These are phyloP conservation scores for Penstemon newberryi DNA, from an alignment of 257 asterid genomes.

Conservation along the genomic window DNA sequence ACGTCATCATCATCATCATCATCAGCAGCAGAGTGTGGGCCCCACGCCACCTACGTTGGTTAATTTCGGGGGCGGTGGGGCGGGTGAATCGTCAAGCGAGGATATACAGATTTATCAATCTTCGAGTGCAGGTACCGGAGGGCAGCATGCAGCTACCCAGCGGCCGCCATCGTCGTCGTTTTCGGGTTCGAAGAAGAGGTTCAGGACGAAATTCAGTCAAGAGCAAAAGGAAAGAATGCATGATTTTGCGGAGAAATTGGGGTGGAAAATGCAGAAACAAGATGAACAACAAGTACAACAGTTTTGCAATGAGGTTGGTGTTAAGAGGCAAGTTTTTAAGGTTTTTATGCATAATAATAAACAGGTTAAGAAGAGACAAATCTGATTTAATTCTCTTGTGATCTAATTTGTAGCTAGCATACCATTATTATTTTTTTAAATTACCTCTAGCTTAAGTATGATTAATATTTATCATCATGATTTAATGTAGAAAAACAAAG, in stretches of 20 bases:
- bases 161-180: background rate
- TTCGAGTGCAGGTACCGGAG: background rate
- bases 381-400: background rate
- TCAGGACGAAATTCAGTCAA: slow-evolving; percentile 65
- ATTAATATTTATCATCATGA: too few species aligned
- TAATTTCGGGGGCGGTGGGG: slow-evolving; percentile 52
- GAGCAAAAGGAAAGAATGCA: slow-evolving; percentile 67
- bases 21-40: too few species aligned
- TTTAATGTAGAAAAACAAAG: too few species aligned
- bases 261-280: slow-evolving; percentile 67
- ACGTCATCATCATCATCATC: too few species aligned
- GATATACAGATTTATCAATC: slow-evolving; percentile 36
- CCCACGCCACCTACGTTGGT: slow-evolving; percentile 35
- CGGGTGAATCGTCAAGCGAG: slow-evolving; percentile 70
- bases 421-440: too few species aligned
- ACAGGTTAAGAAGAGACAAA: slow-evolving; percentile 65
- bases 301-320: slow-evolving; percentile 55
- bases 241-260: slow-evolving; percentile 56
- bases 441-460: too few species aligned
- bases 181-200: slow-evolving; percentile 57
- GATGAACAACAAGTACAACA: slow-evolving; percentile 56
- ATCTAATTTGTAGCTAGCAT: too few species aligned
- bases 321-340: slow-evolving; percentile 67
- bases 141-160: background rate
- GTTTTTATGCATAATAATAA: slow-evolving; percentile 91